Evolutionary conservation across 768 basidiomycete genomes (phyloP).

Genomic region (Royoungia palumana): DNA sequence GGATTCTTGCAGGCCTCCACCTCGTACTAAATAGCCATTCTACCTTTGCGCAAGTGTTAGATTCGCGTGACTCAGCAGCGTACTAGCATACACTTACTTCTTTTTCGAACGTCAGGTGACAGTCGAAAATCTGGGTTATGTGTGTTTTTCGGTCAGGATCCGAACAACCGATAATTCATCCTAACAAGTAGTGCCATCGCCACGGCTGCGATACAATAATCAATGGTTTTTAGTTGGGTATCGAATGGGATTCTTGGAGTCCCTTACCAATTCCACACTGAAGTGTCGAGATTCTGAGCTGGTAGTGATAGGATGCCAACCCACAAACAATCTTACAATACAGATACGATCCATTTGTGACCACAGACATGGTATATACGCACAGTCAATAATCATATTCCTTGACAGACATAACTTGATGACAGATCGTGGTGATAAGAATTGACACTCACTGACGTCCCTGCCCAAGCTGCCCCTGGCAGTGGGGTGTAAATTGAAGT

Average conservation of each 20-base stretch:
- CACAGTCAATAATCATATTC: no score
- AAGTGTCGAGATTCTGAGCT: no score
- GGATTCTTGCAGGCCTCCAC: conserved; percentile 18
- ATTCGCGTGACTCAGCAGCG: no score
- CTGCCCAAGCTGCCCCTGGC: no score
- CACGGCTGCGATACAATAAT: conserved; percentile 3
- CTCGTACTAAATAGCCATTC: conserved; percentile 14
- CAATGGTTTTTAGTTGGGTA: background rate
- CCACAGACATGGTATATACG: conserved; percentile 4
- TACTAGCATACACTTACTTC: conserved; percentile 3
- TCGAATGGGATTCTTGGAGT: no score
- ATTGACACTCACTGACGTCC: no score
- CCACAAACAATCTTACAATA: background rate
- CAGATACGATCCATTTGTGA: conserved; percentile 8
- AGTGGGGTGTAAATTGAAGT: no score
- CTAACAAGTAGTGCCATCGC: conserved; percentile 12
- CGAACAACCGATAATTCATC: background rate
- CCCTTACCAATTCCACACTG: conserved; percentile 12
- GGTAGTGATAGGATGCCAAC: no score
- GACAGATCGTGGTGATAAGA: no score
- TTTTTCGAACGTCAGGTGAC: conserved; percentile 12
- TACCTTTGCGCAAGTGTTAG: conserved; percentile 4
- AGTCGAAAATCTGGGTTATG: conserved; percentile 14
- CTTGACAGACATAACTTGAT: no score
- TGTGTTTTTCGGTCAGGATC: background rate